Base-by-base conservation (phyloP, 805 yeast genomes). In the Candida pseudofarinosa region DNA sequence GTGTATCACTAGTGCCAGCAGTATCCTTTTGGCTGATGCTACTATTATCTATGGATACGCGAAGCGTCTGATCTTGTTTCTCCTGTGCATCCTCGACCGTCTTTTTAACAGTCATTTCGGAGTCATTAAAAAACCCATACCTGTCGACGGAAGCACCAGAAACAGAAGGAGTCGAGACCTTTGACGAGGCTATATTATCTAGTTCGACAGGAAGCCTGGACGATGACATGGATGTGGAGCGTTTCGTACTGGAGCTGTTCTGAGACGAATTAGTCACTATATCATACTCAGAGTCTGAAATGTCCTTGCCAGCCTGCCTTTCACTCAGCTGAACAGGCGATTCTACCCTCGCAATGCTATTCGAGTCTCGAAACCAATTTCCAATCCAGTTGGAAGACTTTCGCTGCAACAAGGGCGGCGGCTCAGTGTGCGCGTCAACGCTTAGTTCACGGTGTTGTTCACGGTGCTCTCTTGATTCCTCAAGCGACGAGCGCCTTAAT, bases 81-180 rank as follows among this genome's bases (percentile, higher is more conserved):
- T 35, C 38, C 17, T 10, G 5, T 19, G 13, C 26, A 15, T 19
- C 19, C 12, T 14, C 35, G 2, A 17, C 16, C 14, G 38, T 35
- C 19, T 39, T 36, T 16, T 43, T 36, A 12, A 42, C 40, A 23
- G 28, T 23, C 28, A 23, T 10, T 6, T 10, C 28, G 28, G 28
- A 7, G 40, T 56, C 67, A 39, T 52, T 66, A 26, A 76, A 59
- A 49, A 77, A 77, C 1, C 82, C 82, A 54, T 68, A 76, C 47
- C 70, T 60, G 53, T 77, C 81, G 10, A 77, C 64, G 30, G 66
- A 54, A 2, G 55, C 57, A 1, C 37, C 38, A 19, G 15, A 35
- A 10, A 30, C 18, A n/a, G 39, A 35, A 7, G 40, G 33, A 33
- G 34, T 39, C 1, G 19, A 35, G 26, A 32, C 44, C 4, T 33